Percentiles rank a stretch among this genome's conserved stretches.
Evolutionary conservation across 225 moss, liverwort and hornwort species (phyloP).

Genomic region (Asterella californica): DNA sequence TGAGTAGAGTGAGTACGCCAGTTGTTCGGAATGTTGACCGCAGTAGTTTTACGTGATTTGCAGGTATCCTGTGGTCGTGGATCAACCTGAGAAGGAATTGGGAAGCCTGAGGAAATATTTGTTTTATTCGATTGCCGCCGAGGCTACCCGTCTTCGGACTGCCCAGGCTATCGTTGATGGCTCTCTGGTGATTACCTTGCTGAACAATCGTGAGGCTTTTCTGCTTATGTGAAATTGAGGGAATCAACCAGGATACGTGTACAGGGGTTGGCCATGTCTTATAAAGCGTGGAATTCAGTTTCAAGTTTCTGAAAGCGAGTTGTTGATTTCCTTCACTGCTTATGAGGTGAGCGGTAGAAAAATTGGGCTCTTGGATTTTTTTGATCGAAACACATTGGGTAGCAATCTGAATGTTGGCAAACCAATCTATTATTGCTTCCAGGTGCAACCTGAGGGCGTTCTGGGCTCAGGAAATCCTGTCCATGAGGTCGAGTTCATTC

Average conservation of each 20-base stretch:
- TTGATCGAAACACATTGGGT: too few relatives aligned
- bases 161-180: slow-evolving; percentile 74
- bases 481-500: slow-evolving; percentile 63
- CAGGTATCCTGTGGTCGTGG: slow-evolving; percentile 60
- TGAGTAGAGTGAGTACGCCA: too few relatives aligned
- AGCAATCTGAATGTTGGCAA: neutral
- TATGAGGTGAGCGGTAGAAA: neutral
- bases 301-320: neutral
- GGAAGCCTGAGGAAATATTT: slow-evolving; percentile 53
- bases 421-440: slow-evolving; percentile 4
- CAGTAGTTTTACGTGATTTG: neutral
- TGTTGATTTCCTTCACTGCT: too few relatives aligned
- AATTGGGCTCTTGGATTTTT: neutral
- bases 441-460: slow-evolving; percentile 45
- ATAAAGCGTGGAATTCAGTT: too few relatives aligned
- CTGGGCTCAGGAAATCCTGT: slow-evolving; percentile 56
- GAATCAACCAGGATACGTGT: neutral
- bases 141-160: slow-evolving; percentile 56
- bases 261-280: too few relatives aligned
- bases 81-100: slow-evolving; percentile 26
- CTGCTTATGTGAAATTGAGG: neutral
- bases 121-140: slow-evolving; percentile 61
- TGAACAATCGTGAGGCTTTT: neutral
- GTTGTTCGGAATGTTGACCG: too few relatives aligned
- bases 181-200: slow-evolving; percentile 46